A percentile compares a stretch with the other conserved stretches of the same genome.
phyloP scores from a whole-genome alignment of 2,329 filamentous ascomycete species.

The Coniochaeta ligniaria region DNA sequence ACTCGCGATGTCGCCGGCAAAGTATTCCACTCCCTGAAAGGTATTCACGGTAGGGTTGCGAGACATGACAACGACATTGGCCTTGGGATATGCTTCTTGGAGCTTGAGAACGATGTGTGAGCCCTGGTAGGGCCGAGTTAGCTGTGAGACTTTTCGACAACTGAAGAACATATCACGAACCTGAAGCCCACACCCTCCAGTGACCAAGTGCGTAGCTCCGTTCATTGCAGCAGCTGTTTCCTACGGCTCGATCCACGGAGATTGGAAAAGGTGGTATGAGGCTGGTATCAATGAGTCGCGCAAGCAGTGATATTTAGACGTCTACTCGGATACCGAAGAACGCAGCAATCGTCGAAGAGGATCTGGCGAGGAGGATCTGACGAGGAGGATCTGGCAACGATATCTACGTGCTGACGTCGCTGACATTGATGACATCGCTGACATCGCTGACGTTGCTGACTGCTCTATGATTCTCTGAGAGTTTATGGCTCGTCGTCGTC shows the following conservation, averaged over 20 bases:
- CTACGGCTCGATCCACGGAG: neutral
- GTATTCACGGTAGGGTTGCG: constrained; percentile 36
- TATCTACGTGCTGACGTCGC: neutral
- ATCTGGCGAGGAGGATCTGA: no score
- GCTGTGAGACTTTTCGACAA: neutral
- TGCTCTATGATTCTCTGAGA: neutral
- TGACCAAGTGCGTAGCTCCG: constrained; percentile 28
- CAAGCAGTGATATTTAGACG: no score
- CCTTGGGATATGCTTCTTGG: constrained; percentile 15
- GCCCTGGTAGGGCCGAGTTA: constrained; percentile 24
- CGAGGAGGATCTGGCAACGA: no score
- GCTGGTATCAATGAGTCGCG: neutral
- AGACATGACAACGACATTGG: constrained; percentile 41
- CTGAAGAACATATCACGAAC: neutral
- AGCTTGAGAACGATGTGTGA: constrained; percentile 46
- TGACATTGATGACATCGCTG: neutral
- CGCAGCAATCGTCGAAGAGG: no score
- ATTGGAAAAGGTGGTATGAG: no score
- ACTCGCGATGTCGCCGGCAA: constrained; percentile 43
- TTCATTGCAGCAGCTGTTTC: constrained; percentile 3
- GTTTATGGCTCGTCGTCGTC: neutral
- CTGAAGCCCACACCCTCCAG: constrained; percentile 46
- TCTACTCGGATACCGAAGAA: no score
- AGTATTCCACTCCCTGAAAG: constrained; percentile 39
- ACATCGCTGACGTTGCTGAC: no score